phyloP scores from a whole-genome alignment of 1,139 yeast genomes.

The Dujonia santamariae region DNA sequence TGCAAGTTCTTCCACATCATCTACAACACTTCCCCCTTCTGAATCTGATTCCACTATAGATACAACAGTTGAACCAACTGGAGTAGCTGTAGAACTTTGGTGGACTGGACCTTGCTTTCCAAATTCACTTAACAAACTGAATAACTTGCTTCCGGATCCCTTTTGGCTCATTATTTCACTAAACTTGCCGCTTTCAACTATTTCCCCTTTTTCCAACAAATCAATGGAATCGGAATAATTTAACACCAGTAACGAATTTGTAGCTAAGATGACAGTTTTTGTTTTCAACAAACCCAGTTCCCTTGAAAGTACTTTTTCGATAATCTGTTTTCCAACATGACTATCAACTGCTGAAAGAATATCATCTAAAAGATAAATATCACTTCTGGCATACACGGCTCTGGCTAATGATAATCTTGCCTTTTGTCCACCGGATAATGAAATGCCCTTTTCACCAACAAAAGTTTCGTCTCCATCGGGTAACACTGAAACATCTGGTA shows the following conservation, averaged over 20 bases:
- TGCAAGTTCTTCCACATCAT: slow-evolving; percentile 4
- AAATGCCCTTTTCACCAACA: slow-evolving; percentile 97
- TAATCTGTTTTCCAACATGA: slow-evolving; percentile 80
- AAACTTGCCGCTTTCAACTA: slow-evolving; percentile 18
- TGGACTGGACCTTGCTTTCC: slow-evolving; percentile 12
- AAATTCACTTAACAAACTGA: slow-evolving; percentile 22
- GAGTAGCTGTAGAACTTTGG: background rate
- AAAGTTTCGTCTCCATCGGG: slow-evolving; percentile 88
- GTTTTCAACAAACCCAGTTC: slow-evolving; percentile 17
- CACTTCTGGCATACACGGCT: slow-evolving; percentile 94
- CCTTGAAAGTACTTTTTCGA: slow-evolving; percentile 28
- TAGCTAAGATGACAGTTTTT: slow-evolving; percentile 23
- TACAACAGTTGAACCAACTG: background rate
- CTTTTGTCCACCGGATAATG: slow-evolving; percentile 95
- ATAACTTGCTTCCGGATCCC: slow-evolving; percentile 17
- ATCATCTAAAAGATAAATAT: slow-evolving; percentile 85
- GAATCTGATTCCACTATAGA: background rate
- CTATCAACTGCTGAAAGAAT: slow-evolving; percentile 88
- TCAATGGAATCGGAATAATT: slow-evolving; percentile 18
- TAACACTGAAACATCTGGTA: slow-evolving; percentile 72
- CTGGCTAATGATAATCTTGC: slow-evolving; percentile 91
- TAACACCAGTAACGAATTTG: slow-evolving; percentile 24
- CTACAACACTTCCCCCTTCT: background rate
- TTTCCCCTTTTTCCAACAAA: slow-evolving; percentile 18
- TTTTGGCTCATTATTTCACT: slow-evolving; percentile 10